Evolutionary conservation across 2,329 filamentous ascomycete genomes (phyloP).

Genomic region (Microdochium trichocladiopsis): DNA sequence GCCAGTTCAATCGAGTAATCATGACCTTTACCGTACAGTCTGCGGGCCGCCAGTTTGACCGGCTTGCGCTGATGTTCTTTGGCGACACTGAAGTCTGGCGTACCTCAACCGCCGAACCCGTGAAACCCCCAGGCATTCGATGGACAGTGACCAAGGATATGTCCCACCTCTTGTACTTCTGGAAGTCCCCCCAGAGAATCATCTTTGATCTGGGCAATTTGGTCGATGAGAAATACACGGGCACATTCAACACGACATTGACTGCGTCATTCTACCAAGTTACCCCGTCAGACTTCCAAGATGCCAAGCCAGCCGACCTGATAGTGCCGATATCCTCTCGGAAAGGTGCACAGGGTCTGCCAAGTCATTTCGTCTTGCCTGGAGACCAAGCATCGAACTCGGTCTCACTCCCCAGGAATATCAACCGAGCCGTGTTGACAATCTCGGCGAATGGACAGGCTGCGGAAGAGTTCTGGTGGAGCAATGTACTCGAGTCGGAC

Average conservation of each 20-base stretch:
- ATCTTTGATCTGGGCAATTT: conserved; percentile 63
- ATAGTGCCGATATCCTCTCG: conserved; percentile 59
- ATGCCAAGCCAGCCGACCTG: conserved; percentile 44
- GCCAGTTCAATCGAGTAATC: conserved; percentile 54
- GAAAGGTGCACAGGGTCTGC: conserved; percentile 34
- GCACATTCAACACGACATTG: conserved; percentile 52
- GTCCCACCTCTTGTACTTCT: conserved; percentile 51
- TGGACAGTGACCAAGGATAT: conserved; percentile 63
- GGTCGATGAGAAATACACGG: conserved; percentile 53
- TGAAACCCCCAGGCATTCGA: conserved; percentile 43
- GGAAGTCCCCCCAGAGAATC: conserved; percentile 51
- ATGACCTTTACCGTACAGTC: conserved; percentile 62
- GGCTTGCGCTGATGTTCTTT: conserved; percentile 56
- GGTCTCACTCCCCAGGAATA: conserved; percentile 53
- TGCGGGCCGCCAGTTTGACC: conserved; percentile 56
- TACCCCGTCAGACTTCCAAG: conserved; percentile 25
- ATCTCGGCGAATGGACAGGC: conserved; percentile 69
- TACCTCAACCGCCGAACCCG: conserved; percentile 63
- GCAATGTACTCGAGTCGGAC: conserved; percentile 59
- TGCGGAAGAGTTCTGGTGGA: conserved; percentile 77
- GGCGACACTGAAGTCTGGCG: conserved; percentile 59
- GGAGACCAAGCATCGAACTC: conserved; percentile 49
- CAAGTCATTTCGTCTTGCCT: conserved; percentile 62
- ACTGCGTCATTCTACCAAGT: conserved; percentile 50
- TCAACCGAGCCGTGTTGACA: conserved; percentile 60